A percentile compares a stretch with the other conserved stretches of the same genome.
Conservation (phyloP, 257 asterid genomes). For the Solanum pinnatisectum region DNA sequence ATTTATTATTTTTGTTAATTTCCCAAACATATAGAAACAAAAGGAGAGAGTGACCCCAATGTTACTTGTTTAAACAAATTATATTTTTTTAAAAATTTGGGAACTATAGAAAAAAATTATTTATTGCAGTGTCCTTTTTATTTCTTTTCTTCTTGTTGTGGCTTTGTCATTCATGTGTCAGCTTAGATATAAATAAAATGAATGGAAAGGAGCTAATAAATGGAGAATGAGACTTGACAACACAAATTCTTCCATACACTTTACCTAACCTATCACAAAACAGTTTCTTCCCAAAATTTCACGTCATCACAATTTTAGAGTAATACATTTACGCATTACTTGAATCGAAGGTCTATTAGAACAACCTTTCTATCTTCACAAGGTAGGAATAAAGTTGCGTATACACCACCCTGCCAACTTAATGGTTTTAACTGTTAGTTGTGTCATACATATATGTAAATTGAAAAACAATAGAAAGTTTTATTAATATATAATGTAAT, state of each 20-base stretch:
- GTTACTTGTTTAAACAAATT: not conserved
- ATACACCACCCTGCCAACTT: accelerated
- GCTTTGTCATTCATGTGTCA: not conserved
- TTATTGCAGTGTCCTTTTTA: not conserved
- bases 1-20: too few relatives aligned
- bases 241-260: not conserved
- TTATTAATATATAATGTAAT: not conserved
- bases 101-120: not conserved
- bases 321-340: not conserved
- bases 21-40: not conserved
- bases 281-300: not conserved
- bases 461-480: not conserved
- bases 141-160: not conserved
- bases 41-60: not conserved
- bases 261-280: not conserved
- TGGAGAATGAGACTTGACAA: not conserved
- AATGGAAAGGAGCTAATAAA: not conserved
- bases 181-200: not conserved
- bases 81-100: accelerated
- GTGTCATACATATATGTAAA: not conserved
- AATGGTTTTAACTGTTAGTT: accelerated
- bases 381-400: too few relatives aligned
- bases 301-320: not conserved
- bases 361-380: accelerated
- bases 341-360: not conserved